Evolutionary conservation across 257 asterid genomes (phyloP).

Genomic region (Penstemon eatonii): DNA sequence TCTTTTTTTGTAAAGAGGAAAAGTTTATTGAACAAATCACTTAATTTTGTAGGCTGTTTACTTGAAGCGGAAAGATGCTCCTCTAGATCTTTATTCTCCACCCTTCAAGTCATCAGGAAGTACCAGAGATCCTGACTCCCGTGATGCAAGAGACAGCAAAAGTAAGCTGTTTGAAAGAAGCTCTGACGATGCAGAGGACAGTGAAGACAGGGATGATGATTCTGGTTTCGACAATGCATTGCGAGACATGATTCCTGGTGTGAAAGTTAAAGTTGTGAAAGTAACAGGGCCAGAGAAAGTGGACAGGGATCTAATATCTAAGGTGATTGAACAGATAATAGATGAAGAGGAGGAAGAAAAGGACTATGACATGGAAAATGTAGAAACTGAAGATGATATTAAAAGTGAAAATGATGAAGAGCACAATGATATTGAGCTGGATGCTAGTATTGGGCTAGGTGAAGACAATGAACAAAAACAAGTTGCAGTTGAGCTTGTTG

Average conservation of each 20-base stretch:
- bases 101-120: constrained; percentile 51
- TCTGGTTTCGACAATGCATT: constrained; percentile 65
- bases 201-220: constrained; percentile 75
- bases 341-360: constrained; percentile 81
- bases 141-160: constrained; percentile 55
- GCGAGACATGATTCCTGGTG: constrained; percentile 91
- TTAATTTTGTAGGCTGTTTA: constrained; percentile 70
- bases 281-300: constrained; percentile 74
- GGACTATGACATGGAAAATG: constrained; percentile 44
- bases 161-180: constrained; percentile 56
- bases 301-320: constrained; percentile 76
- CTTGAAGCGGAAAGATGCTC: constrained; percentile 64
- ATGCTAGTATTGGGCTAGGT: constrained; percentile 46
- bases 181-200: constrained; percentile 63
- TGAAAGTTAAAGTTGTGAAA: constrained; percentile 85
- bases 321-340: constrained; percentile 82
- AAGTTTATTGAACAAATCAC: constrained; percentile 20
- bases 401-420: constrained; percentile 52
- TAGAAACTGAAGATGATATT: constrained; percentile 43
- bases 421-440: constrained; percentile 47
- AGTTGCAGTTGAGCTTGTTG: constrained; percentile 69
- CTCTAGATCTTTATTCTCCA: constrained; percentile 50
- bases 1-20: constrained; percentile 4
- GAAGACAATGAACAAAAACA: constrained; percentile 62
- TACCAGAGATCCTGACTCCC: constrained; percentile 52